Conservation (phyloP, 345 rosid species). For the Camelina neglecta region DNA sequence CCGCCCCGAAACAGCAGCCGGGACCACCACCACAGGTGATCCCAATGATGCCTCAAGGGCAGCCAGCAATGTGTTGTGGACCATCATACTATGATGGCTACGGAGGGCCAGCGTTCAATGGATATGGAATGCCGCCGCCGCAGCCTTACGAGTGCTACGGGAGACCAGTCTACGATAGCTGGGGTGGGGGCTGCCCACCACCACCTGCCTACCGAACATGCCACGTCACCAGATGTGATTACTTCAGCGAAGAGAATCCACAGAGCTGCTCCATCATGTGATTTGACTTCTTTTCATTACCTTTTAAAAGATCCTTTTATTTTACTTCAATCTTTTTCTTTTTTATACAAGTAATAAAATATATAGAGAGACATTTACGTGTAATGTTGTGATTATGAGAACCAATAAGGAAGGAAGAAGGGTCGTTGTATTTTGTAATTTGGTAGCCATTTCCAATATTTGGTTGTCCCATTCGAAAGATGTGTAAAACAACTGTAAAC, state of each 20-base stretch:
- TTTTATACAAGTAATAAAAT: slow-evolving; percentile 24
- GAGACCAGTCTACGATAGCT: slow-evolving; percentile 63
- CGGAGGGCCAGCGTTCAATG: slow-evolving; percentile 43
- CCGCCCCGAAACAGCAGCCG: slow-evolving; percentile 27
- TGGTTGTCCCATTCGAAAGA: slow-evolving; percentile 17
- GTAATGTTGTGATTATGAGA: slow-evolving; percentile 39
- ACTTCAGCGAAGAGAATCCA: slow-evolving; percentile 58
- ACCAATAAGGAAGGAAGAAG: slow-evolving; percentile 31
- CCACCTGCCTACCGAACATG: slow-evolving; percentile 36
- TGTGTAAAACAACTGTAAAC: slow-evolving; percentile 26
- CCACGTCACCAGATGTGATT: slow-evolving; percentile 47
- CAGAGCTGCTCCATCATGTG: slow-evolving; percentile 61
- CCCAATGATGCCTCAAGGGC: slow-evolving; percentile 36
- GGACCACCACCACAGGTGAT: slow-evolving; percentile 40
- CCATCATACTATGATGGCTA: slow-evolving; percentile 40
- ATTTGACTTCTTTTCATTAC: slow-evolving; percentile 13
- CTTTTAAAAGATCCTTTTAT: not conserved
- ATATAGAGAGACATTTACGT: slow-evolving; percentile 36
- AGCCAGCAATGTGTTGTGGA: slow-evolving; percentile 41
- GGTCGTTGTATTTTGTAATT: slow-evolving; percentile 28
- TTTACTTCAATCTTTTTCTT: slow-evolving; percentile 22
- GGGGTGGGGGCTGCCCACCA: slow-evolving; percentile 53
- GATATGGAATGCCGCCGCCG: slow-evolving; percentile 43
- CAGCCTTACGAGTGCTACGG: slow-evolving; percentile 47
- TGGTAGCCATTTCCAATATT: slow-evolving; percentile 15